Evolutionary conservation across 2,329 filamentous ascomycete species (phyloP).

Genomic region (Nemania sp.): DNA sequence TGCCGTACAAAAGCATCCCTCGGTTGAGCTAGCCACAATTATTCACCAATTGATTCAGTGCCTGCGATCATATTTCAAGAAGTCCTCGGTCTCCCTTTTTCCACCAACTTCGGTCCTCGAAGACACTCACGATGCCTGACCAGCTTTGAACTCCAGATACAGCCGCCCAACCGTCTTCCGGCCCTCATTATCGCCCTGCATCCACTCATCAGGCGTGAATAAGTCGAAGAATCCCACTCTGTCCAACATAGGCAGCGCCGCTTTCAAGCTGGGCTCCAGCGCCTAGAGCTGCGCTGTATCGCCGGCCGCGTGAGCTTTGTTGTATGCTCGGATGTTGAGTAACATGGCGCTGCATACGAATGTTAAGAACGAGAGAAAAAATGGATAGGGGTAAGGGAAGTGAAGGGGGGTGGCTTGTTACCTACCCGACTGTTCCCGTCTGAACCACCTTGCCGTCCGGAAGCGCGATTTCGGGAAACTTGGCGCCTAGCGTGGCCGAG

Average conservation of each 20-base stretch:
- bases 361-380: no score
- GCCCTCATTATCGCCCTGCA: conserved; percentile 32
- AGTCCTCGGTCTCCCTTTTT: no score
- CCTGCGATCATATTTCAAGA: no score
- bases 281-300: conserved; percentile 24
- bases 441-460: conserved; percentile 36
- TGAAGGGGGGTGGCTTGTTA: no score
- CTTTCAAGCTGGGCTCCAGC: conserved; percentile 29
- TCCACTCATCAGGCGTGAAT: conserved; percentile 35
- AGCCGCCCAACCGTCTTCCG: conserved; percentile 31
- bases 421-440: conserved; percentile 37
- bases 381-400: no score
- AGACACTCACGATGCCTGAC: background rate
- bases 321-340: conserved; percentile 35
- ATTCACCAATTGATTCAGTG: no score
- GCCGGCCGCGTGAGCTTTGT: conserved; percentile 29
- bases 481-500: conserved; percentile 32
- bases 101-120: no score
- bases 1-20: no score
- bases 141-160: conserved; percentile 30
- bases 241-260: conserved; percentile 32
- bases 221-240: conserved; percentile 35
- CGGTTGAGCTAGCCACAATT: no score
- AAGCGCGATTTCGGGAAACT: conserved; percentile 36
- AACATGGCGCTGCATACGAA: conserved; percentile 35